Percentiles rank a stretch among this genome's conserved stretches.
These are phyloP conservation scores for Candida tammaniensis DNA, from an alignment of 805 yeast genomes.

Conservation along the genomic window DNA sequence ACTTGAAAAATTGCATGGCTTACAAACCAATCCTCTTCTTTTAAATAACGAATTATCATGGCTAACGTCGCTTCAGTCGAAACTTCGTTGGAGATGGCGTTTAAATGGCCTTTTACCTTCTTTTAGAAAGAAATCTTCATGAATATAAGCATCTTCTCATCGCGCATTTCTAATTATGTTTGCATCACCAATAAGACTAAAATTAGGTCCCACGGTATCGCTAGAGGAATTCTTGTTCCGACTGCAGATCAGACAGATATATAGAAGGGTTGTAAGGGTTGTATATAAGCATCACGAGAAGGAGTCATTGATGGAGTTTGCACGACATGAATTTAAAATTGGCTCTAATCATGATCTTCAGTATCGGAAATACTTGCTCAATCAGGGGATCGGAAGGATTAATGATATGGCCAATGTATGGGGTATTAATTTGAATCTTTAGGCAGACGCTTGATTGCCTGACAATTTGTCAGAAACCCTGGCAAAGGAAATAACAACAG, in stretches of 20 bases:
- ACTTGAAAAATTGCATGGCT: too few relatives aligned
- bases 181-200: slow-evolving; percentile 3
- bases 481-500: too few relatives aligned
- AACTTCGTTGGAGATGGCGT: slow-evolving; percentile 23
- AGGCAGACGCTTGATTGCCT: not conserved
- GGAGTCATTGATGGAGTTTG: slow-evolving; percentile 28
- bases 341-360: slow-evolving; percentile 27
- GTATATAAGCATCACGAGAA: slow-evolving; percentile 37
- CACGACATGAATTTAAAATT: slow-evolving; percentile 32
- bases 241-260: slow-evolving; percentile 29
- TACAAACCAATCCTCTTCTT: slow-evolving; percentile 10
- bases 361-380: slow-evolving; percentile 37
- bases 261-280: slow-evolving; percentile 30
- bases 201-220: slow-evolving; percentile 18
- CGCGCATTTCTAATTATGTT: slow-evolving; percentile 1
- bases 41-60: slow-evolving; percentile 10
- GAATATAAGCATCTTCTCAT: too few relatives aligned
- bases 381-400: slow-evolving; percentile 27
- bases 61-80: slow-evolving; percentile 16
- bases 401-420: slow-evolving; percentile 24
- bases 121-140: slow-evolving; percentile 5
- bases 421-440: slow-evolving; percentile 16
- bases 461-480: not conserved
- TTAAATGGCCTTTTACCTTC: slow-evolving; percentile 20
- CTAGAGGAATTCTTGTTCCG: slow-evolving; percentile 42